phyloP scores from a whole-genome alignment of 2,329 filamentous ascomycete species.

The Acephala macrosclerotiorum region DNA sequence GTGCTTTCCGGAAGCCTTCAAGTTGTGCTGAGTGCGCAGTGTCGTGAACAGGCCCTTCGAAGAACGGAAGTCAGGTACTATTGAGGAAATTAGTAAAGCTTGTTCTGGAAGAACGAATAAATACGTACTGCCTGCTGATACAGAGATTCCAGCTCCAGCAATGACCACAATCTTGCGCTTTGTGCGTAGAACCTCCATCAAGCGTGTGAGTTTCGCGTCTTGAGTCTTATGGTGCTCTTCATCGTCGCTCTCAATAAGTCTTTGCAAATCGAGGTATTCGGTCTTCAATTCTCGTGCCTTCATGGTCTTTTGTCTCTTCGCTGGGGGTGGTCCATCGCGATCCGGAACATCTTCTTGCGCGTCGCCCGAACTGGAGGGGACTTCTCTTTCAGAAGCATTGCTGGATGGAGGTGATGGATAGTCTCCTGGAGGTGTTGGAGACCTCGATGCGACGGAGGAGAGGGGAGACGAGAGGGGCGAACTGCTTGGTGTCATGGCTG shows the following conservation, averaged over 20 bases:
- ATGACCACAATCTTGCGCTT: slow-evolving; percentile 98
- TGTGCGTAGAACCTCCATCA: slow-evolving; percentile 79
- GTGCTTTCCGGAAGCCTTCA: slow-evolving; percentile 93
- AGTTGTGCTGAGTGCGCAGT: slow-evolving; percentile 83
- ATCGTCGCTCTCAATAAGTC: slow-evolving; percentile 52
- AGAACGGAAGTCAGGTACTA: slow-evolving; percentile 95
- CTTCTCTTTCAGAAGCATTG: slow-evolving; percentile 36
- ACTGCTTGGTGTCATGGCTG: slow-evolving; percentile 26
- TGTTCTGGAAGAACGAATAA: slow-evolving; percentile 26
- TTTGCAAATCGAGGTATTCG: slow-evolving; percentile 77
- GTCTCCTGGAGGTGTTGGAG: slow-evolving; percentile 28
- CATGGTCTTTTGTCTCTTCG: slow-evolving; percentile 77
- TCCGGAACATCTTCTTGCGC: slow-evolving; percentile 28
- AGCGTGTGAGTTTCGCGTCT: slow-evolving; percentile 67
- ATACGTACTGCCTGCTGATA: slow-evolving; percentile 85
- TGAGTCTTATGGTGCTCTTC: slow-evolving; percentile 61
- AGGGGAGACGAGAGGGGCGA: slow-evolving; percentile 45
- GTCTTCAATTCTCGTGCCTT: slow-evolving; percentile 76
- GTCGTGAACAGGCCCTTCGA: slow-evolving; percentile 88
- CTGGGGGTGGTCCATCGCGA: slow-evolving; percentile 68
- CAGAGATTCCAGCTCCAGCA: slow-evolving; percentile 95
- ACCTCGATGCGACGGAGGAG: slow-evolving; percentile 45
- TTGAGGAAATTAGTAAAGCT: slow-evolving; percentile 28
- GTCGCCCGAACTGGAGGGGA: slow-evolving; percentile 33
- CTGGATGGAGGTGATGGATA: slow-evolving; percentile 43